Evolutionary conservation across 805 yeast species (phyloP).

Genomic region (Candida namnaoensis): DNA sequence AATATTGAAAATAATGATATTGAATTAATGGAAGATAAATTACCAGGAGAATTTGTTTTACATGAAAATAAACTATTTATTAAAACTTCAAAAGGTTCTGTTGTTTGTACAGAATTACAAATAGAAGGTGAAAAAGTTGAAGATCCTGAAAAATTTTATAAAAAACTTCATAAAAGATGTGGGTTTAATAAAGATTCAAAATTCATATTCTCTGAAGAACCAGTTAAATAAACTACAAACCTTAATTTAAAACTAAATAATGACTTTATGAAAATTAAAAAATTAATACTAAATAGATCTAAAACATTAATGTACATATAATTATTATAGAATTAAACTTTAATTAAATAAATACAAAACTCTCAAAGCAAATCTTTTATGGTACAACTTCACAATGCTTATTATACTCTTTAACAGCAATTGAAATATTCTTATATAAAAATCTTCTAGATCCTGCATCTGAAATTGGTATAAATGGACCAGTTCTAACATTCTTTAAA

Average conservation of each 20-base stretch:
- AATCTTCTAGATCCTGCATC: conserved; percentile 55
- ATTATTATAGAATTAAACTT: too few relatives aligned
- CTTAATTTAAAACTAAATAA: too few relatives aligned
- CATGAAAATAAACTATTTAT: conserved; percentile 22
- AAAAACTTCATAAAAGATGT: conserved; percentile 35
- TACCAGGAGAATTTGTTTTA: conserved; percentile 23
- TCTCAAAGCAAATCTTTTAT: conserved; percentile 5
- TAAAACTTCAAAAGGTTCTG: conserved; percentile 33
- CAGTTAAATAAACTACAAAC: too few relatives aligned
- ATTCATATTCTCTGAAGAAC: too few relatives aligned
- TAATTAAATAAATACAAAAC: too few relatives aligned
- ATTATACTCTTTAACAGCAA: conserved; percentile 79
- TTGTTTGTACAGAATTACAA: conserved; percentile 31
- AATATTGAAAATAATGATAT: neutral
- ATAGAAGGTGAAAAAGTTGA: conserved; percentile 49
- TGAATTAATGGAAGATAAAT: neutral
- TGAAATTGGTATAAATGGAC: conserved; percentile 77
- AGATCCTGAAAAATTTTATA: conserved; percentile 32
- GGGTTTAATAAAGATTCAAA: conserved; percentile 15
- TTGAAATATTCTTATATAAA: conserved; percentile 62
- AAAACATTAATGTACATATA: too few relatives aligned
- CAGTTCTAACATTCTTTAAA: conserved; percentile 43
- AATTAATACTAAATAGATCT: too few relatives aligned
- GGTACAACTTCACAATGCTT: conserved; percentile 49
- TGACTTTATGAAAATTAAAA: too few relatives aligned